Base-by-base conservation (phyloP, 805 yeast species). In the Lipomyces kockii region DNA sequence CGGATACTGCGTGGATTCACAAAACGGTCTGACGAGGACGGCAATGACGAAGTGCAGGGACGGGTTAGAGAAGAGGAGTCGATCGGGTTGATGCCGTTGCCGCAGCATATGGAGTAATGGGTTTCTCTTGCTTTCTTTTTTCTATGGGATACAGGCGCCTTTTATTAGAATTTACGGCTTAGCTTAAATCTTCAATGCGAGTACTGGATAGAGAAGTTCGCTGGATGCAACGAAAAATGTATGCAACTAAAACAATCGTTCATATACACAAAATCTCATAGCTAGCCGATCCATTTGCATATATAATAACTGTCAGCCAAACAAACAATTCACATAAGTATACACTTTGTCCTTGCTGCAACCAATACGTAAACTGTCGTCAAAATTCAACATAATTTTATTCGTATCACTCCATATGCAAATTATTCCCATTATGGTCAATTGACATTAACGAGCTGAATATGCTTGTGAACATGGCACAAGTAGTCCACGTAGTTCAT, bases 401-500 rank as follows among this genome's bases (percentile, higher is more conserved):
- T 17, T 43, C 49, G 49, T 43, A 43, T 43, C 22, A 43, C 49
- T 43, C 49, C 49, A 43, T 43, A 43, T 43, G 49, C 49, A 43
- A 43, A n/a, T 17, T 8, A 14, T 43, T 17, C 14, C 11, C 49
- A 8, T 17, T 17, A 11, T 6, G 9, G 20, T 43, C 22, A 43
- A 43, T 43, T 43, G 22, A 43, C 49, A 43, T 43, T 43, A 25
- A 43, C 55, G 7, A 70, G 63, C 67, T 78, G 78, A n/a, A 81
- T 79, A 25, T 73, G 71, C 64, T 85, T 86, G 77, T 94, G 97
- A 63, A 93, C 79, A 51, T 83, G 83, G 7, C 86, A 80, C 70
- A 94, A 80, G 72, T 85, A 92, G 65, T 90, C 97, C 5, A 85
- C 77, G 75, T 88, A 89, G 25, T 88, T 84, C 73, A 86, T 75